These are phyloP conservation scores for Fonsecaea multimorphosa DNA, from an alignment of 2,329 filamentous ascomycete genomes.

Conservation along the genomic window DNA sequence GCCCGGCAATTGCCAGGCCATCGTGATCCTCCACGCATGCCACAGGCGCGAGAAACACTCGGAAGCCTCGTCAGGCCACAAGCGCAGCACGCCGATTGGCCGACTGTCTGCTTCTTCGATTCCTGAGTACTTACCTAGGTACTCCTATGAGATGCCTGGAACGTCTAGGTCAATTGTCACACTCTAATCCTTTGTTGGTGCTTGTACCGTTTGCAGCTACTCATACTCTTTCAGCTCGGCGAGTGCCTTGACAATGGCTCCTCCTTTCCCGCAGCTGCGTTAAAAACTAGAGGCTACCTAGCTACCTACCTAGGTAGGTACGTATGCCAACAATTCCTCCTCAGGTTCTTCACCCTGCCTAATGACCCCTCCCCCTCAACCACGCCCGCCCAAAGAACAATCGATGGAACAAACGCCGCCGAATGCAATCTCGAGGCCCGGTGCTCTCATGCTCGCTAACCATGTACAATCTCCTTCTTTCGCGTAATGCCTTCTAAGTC, in stretches of 20 bases:
- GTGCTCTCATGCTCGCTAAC: slow-evolving; percentile 18
- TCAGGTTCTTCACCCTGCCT: background rate
- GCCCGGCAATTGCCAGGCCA: slow-evolving; percentile 3
- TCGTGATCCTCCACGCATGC: background rate
- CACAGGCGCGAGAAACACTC: background rate
- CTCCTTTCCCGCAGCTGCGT: background rate
- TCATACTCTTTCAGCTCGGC: background rate
- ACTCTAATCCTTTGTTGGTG: no score
- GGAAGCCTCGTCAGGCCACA: background rate
- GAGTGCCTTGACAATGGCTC: background rate
- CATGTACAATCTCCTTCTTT: slow-evolving; percentile 4
- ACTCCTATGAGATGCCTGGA: no score
- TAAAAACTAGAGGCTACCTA: background rate
- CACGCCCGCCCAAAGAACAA: background rate
- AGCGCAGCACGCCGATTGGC: slow-evolving; percentile 21
- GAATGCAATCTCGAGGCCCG: background rate
- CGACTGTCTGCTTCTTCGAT: no score
- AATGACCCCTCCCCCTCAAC: background rate
- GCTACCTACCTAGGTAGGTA: no score
- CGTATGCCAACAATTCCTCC: background rate
- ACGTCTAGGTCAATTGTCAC: no score
- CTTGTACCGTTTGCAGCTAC: background rate
- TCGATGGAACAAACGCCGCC: background rate
- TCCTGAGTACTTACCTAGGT: no score
- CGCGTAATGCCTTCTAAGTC: slow-evolving; percentile 10